Evolutionary conservation across 108 stramenopile genomes (phyloP).

Genomic region (Cyclostephanos tholiformis): DNA sequence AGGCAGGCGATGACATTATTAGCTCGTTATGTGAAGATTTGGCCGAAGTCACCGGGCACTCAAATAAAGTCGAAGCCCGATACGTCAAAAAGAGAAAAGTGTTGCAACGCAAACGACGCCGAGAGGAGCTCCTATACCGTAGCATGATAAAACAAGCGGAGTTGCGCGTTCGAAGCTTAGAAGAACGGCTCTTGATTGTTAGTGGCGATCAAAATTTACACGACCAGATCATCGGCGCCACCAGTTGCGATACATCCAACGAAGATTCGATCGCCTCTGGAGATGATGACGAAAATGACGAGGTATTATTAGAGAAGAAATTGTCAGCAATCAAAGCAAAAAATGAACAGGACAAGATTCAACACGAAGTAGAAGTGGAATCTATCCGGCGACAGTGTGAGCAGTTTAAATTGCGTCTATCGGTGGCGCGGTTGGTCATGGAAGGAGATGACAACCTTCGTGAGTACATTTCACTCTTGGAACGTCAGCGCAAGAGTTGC

Average conservation of each 20-base stretch:
- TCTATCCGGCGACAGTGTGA: slow-evolving; percentile 49
- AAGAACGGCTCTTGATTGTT: slow-evolving; percentile 28
- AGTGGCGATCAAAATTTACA: slow-evolving; percentile 17
- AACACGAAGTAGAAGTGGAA: slow-evolving; percentile 43
- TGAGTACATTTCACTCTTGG: slow-evolving; percentile 46
- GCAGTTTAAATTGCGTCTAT: slow-evolving; percentile 43
- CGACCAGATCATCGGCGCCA: neutral
- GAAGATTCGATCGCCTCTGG: slow-evolving; percentile 14
- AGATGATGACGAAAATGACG: slow-evolving; percentile 48
- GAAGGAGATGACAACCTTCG: slow-evolving; percentile 52
- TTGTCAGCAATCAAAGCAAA: slow-evolving; percentile 42
- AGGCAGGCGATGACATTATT: slow-evolving; percentile 53
- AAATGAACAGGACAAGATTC: slow-evolving; percentile 36
- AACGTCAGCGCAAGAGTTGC: slow-evolving; percentile 20
- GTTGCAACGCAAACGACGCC: slow-evolving; percentile 29
- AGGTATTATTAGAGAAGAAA: slow-evolving; percentile 43
- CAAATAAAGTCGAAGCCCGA: slow-evolving; percentile 43
- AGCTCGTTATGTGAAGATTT: slow-evolving; percentile 51
- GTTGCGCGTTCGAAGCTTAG: slow-evolving; percentile 22
- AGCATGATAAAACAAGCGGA: slow-evolving; percentile 35
- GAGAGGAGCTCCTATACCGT: slow-evolving; percentile 30
- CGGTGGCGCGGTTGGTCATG: slow-evolving; percentile 49
- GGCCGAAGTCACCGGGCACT: slow-evolving; percentile 42
- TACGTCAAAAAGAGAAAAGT: slow-evolving; percentile 50
- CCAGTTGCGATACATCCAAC: slow-evolving; percentile 26